These are phyloP conservation scores for Alternaria panax DNA, from an alignment of 2,329 filamentous ascomycete species.

Conservation along the genomic window DNA sequence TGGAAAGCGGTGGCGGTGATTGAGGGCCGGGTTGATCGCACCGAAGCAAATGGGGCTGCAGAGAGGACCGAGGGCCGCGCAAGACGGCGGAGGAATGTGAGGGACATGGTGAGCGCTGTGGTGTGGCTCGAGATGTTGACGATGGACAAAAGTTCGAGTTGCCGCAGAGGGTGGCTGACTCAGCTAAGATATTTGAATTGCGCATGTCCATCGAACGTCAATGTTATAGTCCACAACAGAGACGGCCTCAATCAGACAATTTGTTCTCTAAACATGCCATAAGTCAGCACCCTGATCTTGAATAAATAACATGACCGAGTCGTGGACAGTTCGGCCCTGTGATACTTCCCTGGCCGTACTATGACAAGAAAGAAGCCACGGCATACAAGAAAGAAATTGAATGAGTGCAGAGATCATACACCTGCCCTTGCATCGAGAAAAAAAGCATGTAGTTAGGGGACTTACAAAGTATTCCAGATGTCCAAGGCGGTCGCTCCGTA, in stretches of 20 bases:
- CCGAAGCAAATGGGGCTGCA: slow-evolving; percentile 21
- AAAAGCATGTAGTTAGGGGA: too few relatives aligned
- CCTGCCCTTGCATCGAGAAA: too few relatives aligned
- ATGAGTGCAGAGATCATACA: too few relatives aligned
- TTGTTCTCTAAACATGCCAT: background rate
- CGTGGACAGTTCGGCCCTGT: background rate
- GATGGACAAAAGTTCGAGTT: slow-evolving; percentile 22
- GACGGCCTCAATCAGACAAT: background rate
- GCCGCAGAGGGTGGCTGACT: slow-evolving; percentile 12
- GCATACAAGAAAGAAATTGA: too few relatives aligned
- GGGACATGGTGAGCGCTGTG: slow-evolving; percentile 44
- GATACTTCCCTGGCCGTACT: background rate
- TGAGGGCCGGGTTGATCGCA: slow-evolving; percentile 27
- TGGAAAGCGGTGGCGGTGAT: slow-evolving; percentile 28
- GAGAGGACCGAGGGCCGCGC: slow-evolving; percentile 44
- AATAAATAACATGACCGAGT: background rate
- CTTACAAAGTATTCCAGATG: background rate
- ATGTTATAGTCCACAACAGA: background rate
- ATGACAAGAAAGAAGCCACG: background rate
- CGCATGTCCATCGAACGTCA: background rate
- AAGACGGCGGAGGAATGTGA: slow-evolving; percentile 50
- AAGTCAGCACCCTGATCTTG: background rate
- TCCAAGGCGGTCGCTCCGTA: too few relatives aligned
- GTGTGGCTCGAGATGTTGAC: slow-evolving; percentile 3
- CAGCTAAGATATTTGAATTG: slow-evolving; percentile 7